Evolutionary conservation across 2,329 filamentous ascomycete species (phyloP).

Genomic region (Passalora sequoiae): DNA sequence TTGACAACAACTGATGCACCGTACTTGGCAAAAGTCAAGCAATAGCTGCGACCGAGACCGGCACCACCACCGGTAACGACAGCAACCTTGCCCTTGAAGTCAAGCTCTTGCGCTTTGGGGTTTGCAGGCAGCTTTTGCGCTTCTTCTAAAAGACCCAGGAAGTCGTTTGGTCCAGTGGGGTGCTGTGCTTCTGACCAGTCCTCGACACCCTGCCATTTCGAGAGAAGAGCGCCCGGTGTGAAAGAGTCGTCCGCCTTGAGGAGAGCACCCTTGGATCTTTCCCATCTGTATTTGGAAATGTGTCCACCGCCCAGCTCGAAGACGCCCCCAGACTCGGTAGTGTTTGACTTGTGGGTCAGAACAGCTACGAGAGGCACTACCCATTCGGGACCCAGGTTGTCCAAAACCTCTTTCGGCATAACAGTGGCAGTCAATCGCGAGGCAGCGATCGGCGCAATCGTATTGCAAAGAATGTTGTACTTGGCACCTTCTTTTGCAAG

Average conservation of each 20-base stretch:
- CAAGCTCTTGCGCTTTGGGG: constrained; percentile 65
- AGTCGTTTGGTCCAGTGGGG: constrained; percentile 80
- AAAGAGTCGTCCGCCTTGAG: constrained; percentile 84
- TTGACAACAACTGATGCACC: constrained; percentile 89
- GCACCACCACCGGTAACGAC: constrained; percentile 83
- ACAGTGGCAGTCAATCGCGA: constrained; percentile 93
- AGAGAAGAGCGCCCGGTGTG: constrained; percentile 79
- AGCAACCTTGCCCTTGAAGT: constrained; percentile 80
- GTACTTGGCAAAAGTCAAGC: constrained; percentile 76
- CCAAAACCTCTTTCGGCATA: constrained; percentile 89
- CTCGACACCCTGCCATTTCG: constrained; percentile 81
- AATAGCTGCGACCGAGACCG: constrained; percentile 87
- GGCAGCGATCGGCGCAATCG: constrained; percentile 90
- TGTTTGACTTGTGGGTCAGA: constrained; percentile 80
- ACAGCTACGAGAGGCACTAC: constrained; percentile 88
- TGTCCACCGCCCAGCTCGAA: constrained; percentile 93
- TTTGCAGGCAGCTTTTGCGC: constrained; percentile 72
- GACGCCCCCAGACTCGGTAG: constrained; percentile 75
- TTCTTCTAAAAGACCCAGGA: constrained; percentile 77
- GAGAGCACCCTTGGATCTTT: constrained; percentile 81
- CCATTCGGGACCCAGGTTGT: constrained; percentile 85
- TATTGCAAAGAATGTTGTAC: constrained; percentile 95
- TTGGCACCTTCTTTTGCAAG: constrained; percentile 95
- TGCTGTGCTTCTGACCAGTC: constrained; percentile 83
- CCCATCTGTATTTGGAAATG: constrained; percentile 89